Percentiles rank a stretch among this genome's conserved stretches.
phyloP scores from a whole-genome alignment of 441 rosid species.

The Eugenia klotzschiana region DNA sequence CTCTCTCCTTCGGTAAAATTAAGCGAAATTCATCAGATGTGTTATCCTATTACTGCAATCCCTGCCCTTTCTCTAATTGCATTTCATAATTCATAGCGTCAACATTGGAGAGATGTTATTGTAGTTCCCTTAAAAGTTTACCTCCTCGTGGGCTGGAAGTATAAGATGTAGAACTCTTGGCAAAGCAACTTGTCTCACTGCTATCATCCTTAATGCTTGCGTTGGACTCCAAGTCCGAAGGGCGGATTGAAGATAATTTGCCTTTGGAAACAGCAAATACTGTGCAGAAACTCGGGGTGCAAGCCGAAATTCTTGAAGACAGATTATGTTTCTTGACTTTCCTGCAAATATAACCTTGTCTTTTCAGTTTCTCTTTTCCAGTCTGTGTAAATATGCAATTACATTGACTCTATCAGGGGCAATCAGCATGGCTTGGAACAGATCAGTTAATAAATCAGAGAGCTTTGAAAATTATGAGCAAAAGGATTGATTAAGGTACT shows the following conservation, averaged over 20 bases:
- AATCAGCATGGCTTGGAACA: neutral
- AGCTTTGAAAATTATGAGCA: neutral
- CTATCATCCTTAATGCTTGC: constrained; percentile 32
- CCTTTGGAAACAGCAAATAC: constrained; percentile 71
- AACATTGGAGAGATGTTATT: neutral
- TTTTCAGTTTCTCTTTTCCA: neutral
- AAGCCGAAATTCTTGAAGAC: constrained; percentile 50
- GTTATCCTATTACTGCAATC: neutral
- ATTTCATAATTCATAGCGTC: neutral
- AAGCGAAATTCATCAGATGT: neutral
- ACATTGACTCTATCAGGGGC: neutral
- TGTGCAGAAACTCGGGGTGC: constrained; percentile 61
- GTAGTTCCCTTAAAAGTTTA: constrained; percentile 2
- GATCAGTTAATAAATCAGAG: neutral
- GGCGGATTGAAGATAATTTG: constrained; percentile 62
- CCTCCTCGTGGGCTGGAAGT: constrained; percentile 37
- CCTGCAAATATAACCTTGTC: constrained; percentile 16
- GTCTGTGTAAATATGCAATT: neutral
- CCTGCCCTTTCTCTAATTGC: neutral
- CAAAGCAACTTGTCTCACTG: constrained; percentile 29
- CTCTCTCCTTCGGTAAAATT: neutral
- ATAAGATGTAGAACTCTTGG: constrained; percentile 26
- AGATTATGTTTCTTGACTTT: constrained; percentile 31
- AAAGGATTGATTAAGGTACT: neutral
- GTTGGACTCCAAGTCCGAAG: constrained; percentile 41